Evolutionary conservation across 75 land plant genomes (phyloP), one percentile per base, ranked within the genome.

Genomic region (Larix kaempferi): DNA sequence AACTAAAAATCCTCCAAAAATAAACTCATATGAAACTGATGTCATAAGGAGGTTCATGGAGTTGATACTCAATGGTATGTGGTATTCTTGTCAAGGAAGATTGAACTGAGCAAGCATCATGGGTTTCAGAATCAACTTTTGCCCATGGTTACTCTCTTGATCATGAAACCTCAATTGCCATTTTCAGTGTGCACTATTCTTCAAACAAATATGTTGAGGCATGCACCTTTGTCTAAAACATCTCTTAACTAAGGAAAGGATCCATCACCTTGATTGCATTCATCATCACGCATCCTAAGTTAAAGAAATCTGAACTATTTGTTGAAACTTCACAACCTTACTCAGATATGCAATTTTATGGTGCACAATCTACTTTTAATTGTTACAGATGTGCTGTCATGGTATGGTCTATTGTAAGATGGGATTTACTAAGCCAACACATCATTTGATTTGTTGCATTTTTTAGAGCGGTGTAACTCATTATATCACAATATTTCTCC

Each of bases 341-440:
- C 59, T 84, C 89, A 33, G 92, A 88, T 63, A 84, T 95, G 91
- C 83, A 67, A 62, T 86, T 58, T 79, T n/a, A 60, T 82, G 90
- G 84, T 52, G 33, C 91, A 4, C 76, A 86, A 35, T 2, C 37
- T 2, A 35, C 37, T n/a, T n/a, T 59, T 56, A 19, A 72, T 37
- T 59, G 84, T 55, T 88, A 78, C 76, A 74, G 73, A 63, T 78
- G 52, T 55, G 76, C 86, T 57, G 88, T 72, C n/a, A n/a, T n/a
- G n/a, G n/a, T 19, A 15, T 15, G 41, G 57, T 71, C 17, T 92
- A 87, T 69, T 90, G 97, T 63, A 81, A 81, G 76, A n/a, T 87
- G 83, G 91, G 84, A 33, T 81, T 81, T 57, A 88, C 95, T 39
- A 88, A 90, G 56, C 88, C 88, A 63, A 92, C 91, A 12, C 79